These are phyloP conservation scores for Botrytis fragariae DNA, from an alignment of 2,329 filamentous ascomycete species.

Conservation along the genomic window DNA sequence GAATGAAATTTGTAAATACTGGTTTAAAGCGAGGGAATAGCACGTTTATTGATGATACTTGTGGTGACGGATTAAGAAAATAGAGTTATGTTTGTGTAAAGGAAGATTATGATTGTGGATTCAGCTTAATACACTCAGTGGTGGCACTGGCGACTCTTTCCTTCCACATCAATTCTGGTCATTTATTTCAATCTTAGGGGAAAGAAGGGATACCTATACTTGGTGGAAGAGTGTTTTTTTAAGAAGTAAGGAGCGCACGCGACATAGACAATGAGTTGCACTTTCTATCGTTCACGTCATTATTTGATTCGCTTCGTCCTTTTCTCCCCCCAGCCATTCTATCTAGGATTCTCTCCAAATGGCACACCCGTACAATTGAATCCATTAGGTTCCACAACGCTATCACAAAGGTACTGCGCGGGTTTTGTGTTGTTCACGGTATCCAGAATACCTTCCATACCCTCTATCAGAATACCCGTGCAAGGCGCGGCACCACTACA, in stretches of 20 bases:
- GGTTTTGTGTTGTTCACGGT: constrained; percentile 15
- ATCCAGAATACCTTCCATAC: constrained; percentile 3
- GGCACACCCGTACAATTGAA: constrained; percentile 17
- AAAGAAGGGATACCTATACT: background rate
- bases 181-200: background rate
- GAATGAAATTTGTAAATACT: background rate
- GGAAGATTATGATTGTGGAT: background rate
- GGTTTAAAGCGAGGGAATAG: background rate
- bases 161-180: background rate
- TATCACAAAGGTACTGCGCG: constrained; percentile 14
- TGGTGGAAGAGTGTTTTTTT: background rate
- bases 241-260: background rate
- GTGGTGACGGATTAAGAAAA: background rate
- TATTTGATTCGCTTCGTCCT: background rate
- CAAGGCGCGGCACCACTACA: constrained; percentile 36
- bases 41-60: background rate
- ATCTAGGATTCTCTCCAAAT: constrained; percentile 19
- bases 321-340: background rate
- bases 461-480: background rate
- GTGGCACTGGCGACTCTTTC: background rate
- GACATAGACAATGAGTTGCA: background rate
- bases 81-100: background rate
- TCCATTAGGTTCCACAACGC: background rate
- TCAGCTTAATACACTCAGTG: background rate
- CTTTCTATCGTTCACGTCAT: background rate